Base-by-base conservation (phyloP, 1,284 basidiomycete species). In the Ustilago curta region DNA sequence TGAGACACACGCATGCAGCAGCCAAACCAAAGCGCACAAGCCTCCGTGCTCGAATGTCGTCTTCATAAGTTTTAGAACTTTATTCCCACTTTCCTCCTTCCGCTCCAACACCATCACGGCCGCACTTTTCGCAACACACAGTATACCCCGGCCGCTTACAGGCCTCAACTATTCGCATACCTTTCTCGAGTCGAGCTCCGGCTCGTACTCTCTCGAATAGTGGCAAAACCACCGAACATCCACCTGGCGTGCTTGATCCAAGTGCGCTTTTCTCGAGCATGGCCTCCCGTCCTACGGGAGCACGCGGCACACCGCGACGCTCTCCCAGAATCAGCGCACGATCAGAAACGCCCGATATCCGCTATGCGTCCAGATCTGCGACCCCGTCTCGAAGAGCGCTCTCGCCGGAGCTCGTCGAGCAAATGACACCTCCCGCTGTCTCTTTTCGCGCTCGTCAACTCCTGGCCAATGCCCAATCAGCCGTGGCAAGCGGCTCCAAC, bases 321-420 rank as follows among this genome's bases (percentile, higher is more conserved):
- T 70, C 68, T 12, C 50, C 68, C 16, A 27, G 68, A 18, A 50
- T 70, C 58, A 43, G 53, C 37, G 68, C 14, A 3, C 21, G 68
- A 51, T 64, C 68, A 16, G 54, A 60, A 16, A 65, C 68, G 0
- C 68, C 68, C 18, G 61, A 64, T 11, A 21, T 48, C 12, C 66
- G 60, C 19, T 42, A 43, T 43, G 9, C 21, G 3, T 11, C 31
- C 35, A 54, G 47, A 18, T 12, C 29, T 4, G 29, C 52, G 6
- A 52, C 60, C 16, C 60, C 67, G 2, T 31, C 51, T 21, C 54
- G 54, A 40, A 56, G 68, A 39, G 39, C 50, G 12, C 54, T 43
- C 35, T 74, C 71, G 9, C 59, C 71, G 2, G 70, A 73, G 0
- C 23, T 62, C 8, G 55, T 62, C 32, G 61, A 69, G 44, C 65